phyloP scores from a whole-genome alignment of 2,329 filamentous ascomycete genomes.

The Neonectria hederae region DNA sequence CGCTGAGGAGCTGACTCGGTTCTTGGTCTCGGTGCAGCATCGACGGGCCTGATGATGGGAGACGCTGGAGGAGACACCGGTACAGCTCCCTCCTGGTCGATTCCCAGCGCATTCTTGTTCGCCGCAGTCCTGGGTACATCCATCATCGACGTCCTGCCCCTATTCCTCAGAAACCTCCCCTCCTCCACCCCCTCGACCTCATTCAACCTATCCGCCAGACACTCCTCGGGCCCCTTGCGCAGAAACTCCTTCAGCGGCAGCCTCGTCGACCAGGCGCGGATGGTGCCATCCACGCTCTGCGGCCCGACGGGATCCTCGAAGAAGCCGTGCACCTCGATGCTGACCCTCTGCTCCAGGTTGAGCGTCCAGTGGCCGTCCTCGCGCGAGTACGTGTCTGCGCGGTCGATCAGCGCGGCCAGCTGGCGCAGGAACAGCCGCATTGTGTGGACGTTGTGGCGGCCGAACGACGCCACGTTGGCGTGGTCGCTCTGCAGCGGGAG shows the following conservation, averaged over 20 bases:
- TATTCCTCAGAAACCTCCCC: constrained; percentile 41
- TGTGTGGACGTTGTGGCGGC: constrained; percentile 58
- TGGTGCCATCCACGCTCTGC: constrained; percentile 44
- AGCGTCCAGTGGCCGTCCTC: constrained; percentile 55
- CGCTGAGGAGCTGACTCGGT: constrained; percentile 44
- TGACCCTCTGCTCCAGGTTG: constrained; percentile 61
- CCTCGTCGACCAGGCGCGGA: constrained; percentile 62
- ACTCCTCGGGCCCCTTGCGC: constrained; percentile 63
- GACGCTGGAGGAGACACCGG: constrained; percentile 41
- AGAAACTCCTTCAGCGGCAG: constrained; percentile 64
- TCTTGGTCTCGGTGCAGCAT: constrained; percentile 30
- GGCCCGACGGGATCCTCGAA: constrained; percentile 62
- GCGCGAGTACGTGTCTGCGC: constrained; percentile 45
- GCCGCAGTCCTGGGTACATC: neutral
- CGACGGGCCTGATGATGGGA: constrained; percentile 45
- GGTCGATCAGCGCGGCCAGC: constrained; percentile 45
- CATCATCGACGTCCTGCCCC: constrained; percentile 42
- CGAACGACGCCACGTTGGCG: constrained; percentile 64
- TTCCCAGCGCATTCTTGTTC: constrained; percentile 47
- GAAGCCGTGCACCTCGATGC: constrained; percentile 66
- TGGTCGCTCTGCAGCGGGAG: constrained; percentile 65
- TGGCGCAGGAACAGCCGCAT: constrained; percentile 53
- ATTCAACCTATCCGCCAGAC: constrained; percentile 62
- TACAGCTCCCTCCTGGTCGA: constrained; percentile 39
- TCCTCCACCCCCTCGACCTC: constrained; percentile 48